Evolutionary conservation across 1,284 basidiomycete genomes (phyloP), one percentile per base, ranked within the genome.

Genomic region (Cryptococcus neoformans): DNA sequence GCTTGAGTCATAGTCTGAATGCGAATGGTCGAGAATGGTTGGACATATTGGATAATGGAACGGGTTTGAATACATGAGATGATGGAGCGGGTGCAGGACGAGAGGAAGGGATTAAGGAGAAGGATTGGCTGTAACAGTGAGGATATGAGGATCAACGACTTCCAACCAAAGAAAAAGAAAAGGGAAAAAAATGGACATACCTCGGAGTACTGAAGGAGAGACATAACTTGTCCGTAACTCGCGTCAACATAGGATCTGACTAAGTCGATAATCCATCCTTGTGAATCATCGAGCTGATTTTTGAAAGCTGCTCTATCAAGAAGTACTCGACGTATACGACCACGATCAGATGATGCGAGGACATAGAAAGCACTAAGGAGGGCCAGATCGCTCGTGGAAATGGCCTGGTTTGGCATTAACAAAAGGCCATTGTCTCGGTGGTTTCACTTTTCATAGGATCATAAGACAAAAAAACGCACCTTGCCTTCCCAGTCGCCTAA

Each of bases 31-130:
- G 69, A 64, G 60, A 73, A 76, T 0, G 74, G 74, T 36, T 60
- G 48, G 41, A 73, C 62, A 58, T 75, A 76, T 60, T 75, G 74
- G n/a, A 69, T 57, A 48, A 75, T 60, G 7, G 68, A 62, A 35
- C 65, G 58, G 5, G 61, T 68, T 51, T 65, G 59, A 50, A 76
- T 72, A n/a, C 62, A 46, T 9, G 40, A 12, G 21, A 68, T 39
- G 34, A 74, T 62, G 7, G 35, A 54, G 2, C 37, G 11, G 0
- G 64, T 49, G 49, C 69, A 57, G 45, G 3, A 49, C 46, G 34
- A 69, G 41, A 76, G 59, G 42, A 61, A 56, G 1, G 44, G 66
- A 62, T 61, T 56, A 40, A 58, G 56, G 1, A 58, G 53, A 36
- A 59, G 49, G 14, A 49, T 50, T 4, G 58, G 58, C 58, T 59